Evolutionary conservation across 352 stramenopile genomes (phyloP), one percentile per base, ranked within the genome.

Genomic region (Pythium oligandrum): DNA sequence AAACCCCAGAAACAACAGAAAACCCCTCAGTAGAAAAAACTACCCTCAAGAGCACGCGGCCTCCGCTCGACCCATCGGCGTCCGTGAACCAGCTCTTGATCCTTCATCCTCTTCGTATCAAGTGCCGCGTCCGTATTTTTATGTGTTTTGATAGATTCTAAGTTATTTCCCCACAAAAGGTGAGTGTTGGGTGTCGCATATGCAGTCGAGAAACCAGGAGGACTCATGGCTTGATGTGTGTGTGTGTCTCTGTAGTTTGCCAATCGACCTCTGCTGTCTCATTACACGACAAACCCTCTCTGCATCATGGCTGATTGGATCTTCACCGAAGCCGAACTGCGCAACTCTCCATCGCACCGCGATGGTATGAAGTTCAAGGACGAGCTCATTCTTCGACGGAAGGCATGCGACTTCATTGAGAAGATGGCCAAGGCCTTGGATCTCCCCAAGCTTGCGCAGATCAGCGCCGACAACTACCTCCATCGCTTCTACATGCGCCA

Each of bases 401-500:
- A 88, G 51, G 80, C 75, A 11, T 94, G 84, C 48, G 73, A 89
- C 59, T 91, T 92, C 26, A 88, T 95, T 32, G 86, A 95, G 66
- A 89, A 89, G 67, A 83, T 96, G 61, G 73, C 76, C 30, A 90
- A 90, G 44, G 58, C 70, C 3, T 51, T 96, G 36, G 74, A 93
- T 51, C 54, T 96, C 40, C 79, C 85, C 12, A 92, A 91, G 57
- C 71, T 95, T 6, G 80, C 79, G 46, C 78, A 91, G 51, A 87
- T 88, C 57, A 93, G 77, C 43, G 86, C 83, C 26, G 74, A 86
- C 66, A 88, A 90, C 44, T 96, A 83, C 47, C 78, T 96, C n/a
- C 86, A 96, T 54, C 75, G 85, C 33, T 96, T 96, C 60, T 94
- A 77, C 64, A 90, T 88, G 71, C 75, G 80, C 3, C 83, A 94